Evolutionary conservation across 139 green algal genomes (phyloP), one percentile per base, ranked within the genome.

Genomic region (Chlamydomonas eustigma): DNA sequence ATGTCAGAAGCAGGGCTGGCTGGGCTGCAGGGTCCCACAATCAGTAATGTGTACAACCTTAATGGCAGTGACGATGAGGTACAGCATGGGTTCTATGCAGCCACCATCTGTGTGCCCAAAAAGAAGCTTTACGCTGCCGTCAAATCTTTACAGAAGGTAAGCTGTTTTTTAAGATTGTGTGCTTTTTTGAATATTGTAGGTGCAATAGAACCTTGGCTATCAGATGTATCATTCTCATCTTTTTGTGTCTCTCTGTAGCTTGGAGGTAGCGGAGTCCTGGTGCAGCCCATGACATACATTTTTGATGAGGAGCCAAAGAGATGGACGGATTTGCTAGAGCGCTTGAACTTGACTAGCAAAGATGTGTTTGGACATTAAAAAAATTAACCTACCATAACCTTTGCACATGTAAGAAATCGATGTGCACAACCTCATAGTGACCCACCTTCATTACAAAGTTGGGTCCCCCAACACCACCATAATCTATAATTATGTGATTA

Each of bases 251-350:
- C 35, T 4, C 1, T 39, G 70, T 84, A 94, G 88, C 50, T 95
- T 31, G 95, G 95, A 28, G 95, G 95, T 67, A 95, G 86, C 71
- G 95, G 94, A 4, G 94, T 99, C 74, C 87, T 99, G 37, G 94
- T 98, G 36, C 90, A 92, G 76, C 95, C 95, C 3, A 95, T 99
- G 85, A 98, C 92, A 4, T 99, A 98, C 91, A 98, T 99, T 63
- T 99, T 99, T 79, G 93, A 99, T 77, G 95, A 97, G 81, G 94
- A 76, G 71, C 71, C 71, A 5, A 6, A 38, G 44, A 39, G 71
- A 4, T 76, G 71, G 71, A 67, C 44, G 3, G 28, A 76, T 39
- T 50, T 76, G 71, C 44, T 76, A 32, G n/a, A 67, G 5, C 32
- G 28, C 2, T 39, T 76, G 3, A 39, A 31, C 18, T 12, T 76